Percentiles rank a stretch among this genome's conserved stretches.
Evolutionary conservation across 2,329 filamentous ascomycete species (phyloP).

Genomic region (Phyllosticta ampelicida): DNA sequence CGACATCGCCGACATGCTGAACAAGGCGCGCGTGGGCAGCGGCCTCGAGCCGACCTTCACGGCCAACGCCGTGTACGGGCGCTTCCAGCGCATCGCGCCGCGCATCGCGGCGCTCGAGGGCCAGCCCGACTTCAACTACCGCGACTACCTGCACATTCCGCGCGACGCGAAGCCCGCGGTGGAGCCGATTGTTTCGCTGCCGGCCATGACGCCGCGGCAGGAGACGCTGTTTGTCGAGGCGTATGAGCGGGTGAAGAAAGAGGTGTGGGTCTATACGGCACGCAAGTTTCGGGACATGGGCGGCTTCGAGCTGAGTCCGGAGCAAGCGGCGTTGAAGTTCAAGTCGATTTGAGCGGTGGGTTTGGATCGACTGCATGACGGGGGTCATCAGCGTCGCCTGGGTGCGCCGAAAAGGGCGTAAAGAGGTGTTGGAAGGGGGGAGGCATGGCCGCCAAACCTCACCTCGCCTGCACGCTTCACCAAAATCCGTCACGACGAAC

Average conservation of each 20-base stretch:
- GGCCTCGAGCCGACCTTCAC: conserved; percentile 15
- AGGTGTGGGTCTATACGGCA: conserved; percentile 2
- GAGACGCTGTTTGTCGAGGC: neutral
- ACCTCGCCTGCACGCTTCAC: too few species aligned
- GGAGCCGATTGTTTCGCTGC: neutral
- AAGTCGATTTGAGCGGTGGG: neutral
- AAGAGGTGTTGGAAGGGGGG: too few species aligned
- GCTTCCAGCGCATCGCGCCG: conserved; percentile 24
- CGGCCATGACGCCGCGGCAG: neutral
- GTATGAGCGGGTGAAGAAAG: conserved; percentile 2
- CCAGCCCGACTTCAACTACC: conserved; percentile 23
- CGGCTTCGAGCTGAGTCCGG: neutral
- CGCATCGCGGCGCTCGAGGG: conserved; percentile 18
- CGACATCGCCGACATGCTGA: conserved; percentile 11
- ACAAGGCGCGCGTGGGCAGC: neutral
- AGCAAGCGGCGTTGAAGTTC: conserved; percentile 3
- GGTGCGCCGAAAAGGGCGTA: too few species aligned
- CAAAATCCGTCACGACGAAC: too few species aligned
- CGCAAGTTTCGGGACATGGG: neutral
- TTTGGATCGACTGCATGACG: neutral
- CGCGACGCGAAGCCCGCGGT: neutral
- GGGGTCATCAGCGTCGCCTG: too few species aligned
- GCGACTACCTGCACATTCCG: conserved; percentile 25
- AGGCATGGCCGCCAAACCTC: too few species aligned
- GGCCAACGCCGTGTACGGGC: conserved; percentile 24